Percentiles rank a stretch among this genome's conserved stretches.
Conservation (phyloP, 257 asterid species). For the Euphrasia confusa region DNA sequence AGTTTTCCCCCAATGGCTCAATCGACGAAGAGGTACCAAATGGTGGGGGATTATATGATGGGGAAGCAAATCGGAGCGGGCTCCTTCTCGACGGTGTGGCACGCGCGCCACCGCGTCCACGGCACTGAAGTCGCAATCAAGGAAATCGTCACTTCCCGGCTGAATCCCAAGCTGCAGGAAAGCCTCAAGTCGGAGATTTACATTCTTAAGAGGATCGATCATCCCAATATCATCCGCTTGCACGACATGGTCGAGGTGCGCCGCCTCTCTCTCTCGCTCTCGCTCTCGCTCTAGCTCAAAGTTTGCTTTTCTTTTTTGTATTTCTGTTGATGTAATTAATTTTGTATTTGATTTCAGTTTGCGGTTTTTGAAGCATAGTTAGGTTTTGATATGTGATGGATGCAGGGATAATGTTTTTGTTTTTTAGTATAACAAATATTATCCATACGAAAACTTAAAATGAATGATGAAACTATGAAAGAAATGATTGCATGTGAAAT, state of each 20-base stretch:
- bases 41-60: conserved; percentile 79
- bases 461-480: too few relatives aligned
- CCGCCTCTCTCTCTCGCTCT: background rate
- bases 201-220: conserved; percentile 72
- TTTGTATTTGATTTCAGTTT: too few relatives aligned
- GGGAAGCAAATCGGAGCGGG: conserved; percentile 82
- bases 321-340: too few relatives aligned
- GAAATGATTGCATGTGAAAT: too few relatives aligned
- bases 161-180: conserved; percentile 64
- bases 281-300: background rate
- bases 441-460: too few relatives aligned
- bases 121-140: conserved; percentile 92
- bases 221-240: conserved; percentile 85
- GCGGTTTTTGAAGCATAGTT: conserved; percentile 1
- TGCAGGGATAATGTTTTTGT: background rate
- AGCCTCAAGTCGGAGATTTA: conserved; percentile 86
- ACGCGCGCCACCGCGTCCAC: conserved; percentile 72
- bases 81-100: conserved; percentile 96
- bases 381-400: conserved; percentile 5
- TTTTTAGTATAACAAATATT: too few relatives aligned
- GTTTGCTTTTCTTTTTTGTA: background rate
- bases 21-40: conserved; percentile 36
- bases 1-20: conserved; percentile 45
- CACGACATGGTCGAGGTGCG: conserved; percentile 94
- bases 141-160: conserved; percentile 61